These are phyloP conservation scores for Fusarium luffae DNA, from an alignment of 2,329 filamentous ascomycete species.

Conservation along the genomic window DNA sequence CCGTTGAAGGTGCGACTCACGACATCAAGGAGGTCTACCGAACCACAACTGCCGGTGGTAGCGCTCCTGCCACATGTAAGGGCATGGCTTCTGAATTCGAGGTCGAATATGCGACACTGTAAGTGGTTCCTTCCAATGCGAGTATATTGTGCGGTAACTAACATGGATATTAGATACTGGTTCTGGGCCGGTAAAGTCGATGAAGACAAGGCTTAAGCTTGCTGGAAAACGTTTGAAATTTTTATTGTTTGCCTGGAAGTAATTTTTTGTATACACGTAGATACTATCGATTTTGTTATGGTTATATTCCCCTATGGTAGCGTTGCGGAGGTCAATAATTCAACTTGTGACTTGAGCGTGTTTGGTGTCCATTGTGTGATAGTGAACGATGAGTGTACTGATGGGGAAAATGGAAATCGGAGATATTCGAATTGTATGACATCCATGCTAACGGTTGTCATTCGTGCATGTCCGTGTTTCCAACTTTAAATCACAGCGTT, in stretches of 20 bases:
- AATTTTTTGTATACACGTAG: slow-evolving; percentile 30
- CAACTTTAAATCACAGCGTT: not conserved
- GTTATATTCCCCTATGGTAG: slow-evolving; percentile 36
- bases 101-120: slow-evolving; percentile 86
- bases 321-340: slow-evolving; percentile 30
- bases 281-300: slow-evolving; percentile 24
- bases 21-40: slow-evolving; percentile 82
- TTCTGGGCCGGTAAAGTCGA: slow-evolving; percentile 42
- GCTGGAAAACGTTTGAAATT: not conserved
- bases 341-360: slow-evolving; percentile 11
- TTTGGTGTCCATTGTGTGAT: not conserved
- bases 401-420: not conserved
- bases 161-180: slow-evolving; percentile 43
- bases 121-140: slow-evolving; percentile 58
- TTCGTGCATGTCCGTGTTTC: not conserved
- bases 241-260: slow-evolving; percentile 6
- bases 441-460: not conserved
- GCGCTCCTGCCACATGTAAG: slow-evolving; percentile 76
- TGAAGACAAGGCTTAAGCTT: slow-evolving; percentile 19
- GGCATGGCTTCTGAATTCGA: slow-evolving; percentile 72
- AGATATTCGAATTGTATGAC: too few species aligned
- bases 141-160: slow-evolving; percentile 8
- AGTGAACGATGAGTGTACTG: not conserved
- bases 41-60: slow-evolving; percentile 84
- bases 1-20: slow-evolving; percentile 64